Evolutionary conservation across 2,329 filamentous ascomycete species (phyloP).

Genomic region (Colletotrichum somersetense): DNA sequence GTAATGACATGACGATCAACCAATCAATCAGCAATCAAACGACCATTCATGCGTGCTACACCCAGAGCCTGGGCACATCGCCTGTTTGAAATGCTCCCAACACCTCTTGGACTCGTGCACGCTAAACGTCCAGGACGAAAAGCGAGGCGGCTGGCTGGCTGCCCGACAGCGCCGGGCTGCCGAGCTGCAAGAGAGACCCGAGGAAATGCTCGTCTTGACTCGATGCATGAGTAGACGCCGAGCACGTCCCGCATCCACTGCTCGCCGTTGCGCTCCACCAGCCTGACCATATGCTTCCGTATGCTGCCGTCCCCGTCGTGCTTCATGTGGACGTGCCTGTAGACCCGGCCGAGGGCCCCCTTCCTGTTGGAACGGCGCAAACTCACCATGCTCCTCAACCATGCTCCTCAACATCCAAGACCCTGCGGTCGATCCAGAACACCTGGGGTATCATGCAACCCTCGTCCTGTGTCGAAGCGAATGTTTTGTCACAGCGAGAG

Average conservation of each 20-base stretch:
- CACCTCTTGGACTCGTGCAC: background rate
- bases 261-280: background rate
- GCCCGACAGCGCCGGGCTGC: no score
- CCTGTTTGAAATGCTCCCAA: background rate
- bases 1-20: constrained; percentile 18
- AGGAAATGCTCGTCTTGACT: no score
- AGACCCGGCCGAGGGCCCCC: constrained; percentile 5
- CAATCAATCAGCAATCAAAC: background rate
- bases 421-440: background rate
- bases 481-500: background rate
- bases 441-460: background rate
- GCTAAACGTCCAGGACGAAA: background rate
- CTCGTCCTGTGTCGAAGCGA: background rate
- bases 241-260: background rate
- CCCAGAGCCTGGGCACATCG: background rate
- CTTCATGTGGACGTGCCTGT: background rate
- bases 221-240: background rate
- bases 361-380: constrained; percentile 23
- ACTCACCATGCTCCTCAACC: no score
- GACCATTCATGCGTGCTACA: no score
- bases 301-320: background rate
- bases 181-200: no score
- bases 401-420: background rate
- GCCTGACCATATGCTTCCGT: constrained; percentile 11
- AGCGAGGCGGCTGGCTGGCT: background rate